Conservation (phyloP, 83 land plant genomes). For the Thuja plicata region DNA sequence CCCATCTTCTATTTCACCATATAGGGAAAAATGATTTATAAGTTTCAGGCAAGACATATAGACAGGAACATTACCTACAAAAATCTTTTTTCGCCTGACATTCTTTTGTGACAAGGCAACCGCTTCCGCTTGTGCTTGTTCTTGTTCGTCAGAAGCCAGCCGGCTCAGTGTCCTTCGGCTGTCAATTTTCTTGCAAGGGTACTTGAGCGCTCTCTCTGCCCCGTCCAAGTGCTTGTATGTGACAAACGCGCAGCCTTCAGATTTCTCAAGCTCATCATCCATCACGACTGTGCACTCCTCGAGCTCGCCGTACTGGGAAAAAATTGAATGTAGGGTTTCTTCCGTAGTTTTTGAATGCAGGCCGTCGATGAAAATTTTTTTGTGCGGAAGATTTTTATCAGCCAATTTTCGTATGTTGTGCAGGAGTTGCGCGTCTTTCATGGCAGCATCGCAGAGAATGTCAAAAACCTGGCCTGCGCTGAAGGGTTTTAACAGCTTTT, state of each 20-base stretch:
- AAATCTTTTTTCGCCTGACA: slow-evolving; percentile 34
- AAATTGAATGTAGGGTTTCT: slow-evolving; percentile 59
- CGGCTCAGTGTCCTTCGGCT: slow-evolving; percentile 76
- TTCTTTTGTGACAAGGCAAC: slow-evolving; percentile 14
- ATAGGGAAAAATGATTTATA: slow-evolving; percentile 31
- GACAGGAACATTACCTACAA: slow-evolving; percentile 52
- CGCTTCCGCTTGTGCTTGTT: not conserved
- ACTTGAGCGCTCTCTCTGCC: slow-evolving; percentile 73
- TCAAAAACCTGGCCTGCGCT: slow-evolving; percentile 60
- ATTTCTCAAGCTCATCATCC: slow-evolving; percentile 75
- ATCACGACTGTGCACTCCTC: slow-evolving; percentile 71
- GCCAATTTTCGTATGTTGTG: slow-evolving; percentile 64
- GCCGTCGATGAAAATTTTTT: slow-evolving; percentile 91
- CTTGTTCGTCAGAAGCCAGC: slow-evolving; percentile 30
- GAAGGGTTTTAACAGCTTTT: slow-evolving; percentile 64
- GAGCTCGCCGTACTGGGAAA: slow-evolving; percentile 76
- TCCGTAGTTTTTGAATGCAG: slow-evolving; percentile 86
- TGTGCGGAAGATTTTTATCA: slow-evolving; percentile 69
- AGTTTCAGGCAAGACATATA: slow-evolving; percentile 32
- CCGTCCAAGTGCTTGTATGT: slow-evolving; percentile 87
- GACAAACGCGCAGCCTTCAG: slow-evolving; percentile 82
- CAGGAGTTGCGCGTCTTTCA: slow-evolving; percentile 50
- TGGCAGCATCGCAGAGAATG: slow-evolving; percentile 50
- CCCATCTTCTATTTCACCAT: slow-evolving; percentile 55
- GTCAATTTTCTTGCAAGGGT: slow-evolving; percentile 89